These are phyloP conservation scores for Flueggea neowawraea DNA, from an alignment of 441 rosid species.

Conservation along the genomic window DNA sequence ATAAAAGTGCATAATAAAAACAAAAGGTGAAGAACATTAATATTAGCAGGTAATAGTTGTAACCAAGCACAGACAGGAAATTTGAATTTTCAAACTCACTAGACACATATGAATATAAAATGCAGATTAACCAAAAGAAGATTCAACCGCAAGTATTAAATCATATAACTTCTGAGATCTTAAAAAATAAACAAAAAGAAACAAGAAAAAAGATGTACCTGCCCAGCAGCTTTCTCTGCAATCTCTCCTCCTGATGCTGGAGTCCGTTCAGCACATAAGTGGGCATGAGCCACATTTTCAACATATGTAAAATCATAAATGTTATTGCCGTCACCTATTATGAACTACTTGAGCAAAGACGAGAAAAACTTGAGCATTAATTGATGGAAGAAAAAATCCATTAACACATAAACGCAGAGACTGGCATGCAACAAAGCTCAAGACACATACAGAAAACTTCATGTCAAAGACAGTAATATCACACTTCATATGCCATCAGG, in stretches of 20 bases:
- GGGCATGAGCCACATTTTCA: conserved; percentile 94
- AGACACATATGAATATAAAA: too few species aligned
- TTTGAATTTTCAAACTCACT: too few species aligned
- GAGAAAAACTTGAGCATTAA: conserved; percentile 4
- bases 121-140: neutral
- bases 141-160: neutral
- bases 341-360: conserved; percentile 50
- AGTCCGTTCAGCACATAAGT: conserved; percentile 91
- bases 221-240: conserved; percentile 82
- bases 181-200: neutral
- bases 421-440: too few species aligned
- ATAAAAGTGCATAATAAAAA: too few species aligned
- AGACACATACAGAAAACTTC: too few species aligned
- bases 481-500: too few species aligned
- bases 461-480: too few species aligned
- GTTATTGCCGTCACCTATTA: conserved; percentile 88
- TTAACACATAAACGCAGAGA: too few species aligned
- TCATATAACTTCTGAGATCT: neutral
- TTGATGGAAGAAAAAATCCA: conserved; percentile 8
- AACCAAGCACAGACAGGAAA: too few species aligned
- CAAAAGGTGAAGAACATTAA: too few species aligned
- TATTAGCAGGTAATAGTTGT: too few species aligned
- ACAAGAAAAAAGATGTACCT: conserved; percentile 46
- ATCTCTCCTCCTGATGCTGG: conserved; percentile 72
- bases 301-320: conserved; percentile 84